Conservation (phyloP, 495 filamentous ascomycete genomes). For the Thermothielavioides terrestris region DNA sequence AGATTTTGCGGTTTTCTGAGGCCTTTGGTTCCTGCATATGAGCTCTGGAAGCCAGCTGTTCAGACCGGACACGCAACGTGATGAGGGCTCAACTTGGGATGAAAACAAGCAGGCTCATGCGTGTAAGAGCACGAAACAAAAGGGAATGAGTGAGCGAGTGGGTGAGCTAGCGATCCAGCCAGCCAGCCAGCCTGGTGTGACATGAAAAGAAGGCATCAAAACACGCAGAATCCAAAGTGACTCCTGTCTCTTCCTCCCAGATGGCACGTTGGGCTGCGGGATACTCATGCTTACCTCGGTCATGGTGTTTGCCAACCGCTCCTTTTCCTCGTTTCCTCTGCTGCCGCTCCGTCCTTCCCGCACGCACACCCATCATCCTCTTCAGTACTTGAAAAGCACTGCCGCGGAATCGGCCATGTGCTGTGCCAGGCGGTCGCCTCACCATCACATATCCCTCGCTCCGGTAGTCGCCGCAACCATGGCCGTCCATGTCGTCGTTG, state of each 20-base stretch:
- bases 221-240: not conserved
- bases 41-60: not conserved
- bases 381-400: not conserved
- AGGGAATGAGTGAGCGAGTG: not conserved
- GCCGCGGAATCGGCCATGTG: not conserved
- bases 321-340: not conserved
- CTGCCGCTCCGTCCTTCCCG: not conserved
- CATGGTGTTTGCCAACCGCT: not conserved
- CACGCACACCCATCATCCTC: not conserved
- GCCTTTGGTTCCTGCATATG: not conserved
- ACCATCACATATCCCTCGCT: not conserved
- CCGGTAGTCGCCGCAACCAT: not conserved
- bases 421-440: not conserved
- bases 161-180: not conserved
- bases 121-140: not conserved
- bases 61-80: not conserved
- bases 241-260: not conserved
- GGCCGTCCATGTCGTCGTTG: too few relatives aligned
- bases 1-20: not conserved
- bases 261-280: not conserved
- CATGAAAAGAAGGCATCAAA: not conserved
- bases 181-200: not conserved
- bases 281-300: not conserved
- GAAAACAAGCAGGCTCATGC: constrained; percentile 1
- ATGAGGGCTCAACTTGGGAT: constrained; percentile 1